Percentiles rank a stretch among this genome's conserved stretches.
Evolutionary conservation across 2,329 filamentous ascomycete species (phyloP).

Genomic region (Penicillium sp.): DNA sequence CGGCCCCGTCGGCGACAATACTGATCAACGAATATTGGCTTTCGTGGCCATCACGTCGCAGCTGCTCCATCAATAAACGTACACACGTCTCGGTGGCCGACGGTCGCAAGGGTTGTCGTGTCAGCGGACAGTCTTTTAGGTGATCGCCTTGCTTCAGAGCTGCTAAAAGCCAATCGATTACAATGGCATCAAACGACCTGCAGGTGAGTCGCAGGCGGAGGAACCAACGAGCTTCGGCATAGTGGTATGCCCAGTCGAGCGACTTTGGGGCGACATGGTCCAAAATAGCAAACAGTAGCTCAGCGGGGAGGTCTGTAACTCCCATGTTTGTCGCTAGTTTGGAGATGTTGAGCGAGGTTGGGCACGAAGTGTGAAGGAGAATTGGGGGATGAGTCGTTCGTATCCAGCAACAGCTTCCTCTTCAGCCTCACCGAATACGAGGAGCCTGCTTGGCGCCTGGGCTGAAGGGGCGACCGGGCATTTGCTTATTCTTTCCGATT

Average conservation of each 20-base stretch:
- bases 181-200: neutral
- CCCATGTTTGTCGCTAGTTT: neutral
- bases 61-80: neutral
- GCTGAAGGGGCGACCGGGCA: too few species aligned
- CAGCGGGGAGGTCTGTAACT: neutral
- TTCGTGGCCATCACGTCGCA: neutral
- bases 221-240: neutral
- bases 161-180: neutral
- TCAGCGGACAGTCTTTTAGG: neutral
- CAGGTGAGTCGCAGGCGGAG: neutral
- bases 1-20: neutral
- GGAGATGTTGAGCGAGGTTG: neutral
- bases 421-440: too few species aligned
- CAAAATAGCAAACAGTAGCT: neutral
- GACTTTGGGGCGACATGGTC: neutral
- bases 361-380: too few species aligned
- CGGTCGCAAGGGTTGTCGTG: neutral
- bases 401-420: too few species aligned
- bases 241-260: neutral
- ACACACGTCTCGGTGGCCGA: neutral
- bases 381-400: too few species aligned
- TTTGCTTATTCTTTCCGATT: too few species aligned
- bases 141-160: neutral
- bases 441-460: too few species aligned
- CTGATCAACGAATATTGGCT: neutral